Conservation (phyloP, 2,329 filamentous ascomycete genomes). For the Leptographium flavum region DNA sequence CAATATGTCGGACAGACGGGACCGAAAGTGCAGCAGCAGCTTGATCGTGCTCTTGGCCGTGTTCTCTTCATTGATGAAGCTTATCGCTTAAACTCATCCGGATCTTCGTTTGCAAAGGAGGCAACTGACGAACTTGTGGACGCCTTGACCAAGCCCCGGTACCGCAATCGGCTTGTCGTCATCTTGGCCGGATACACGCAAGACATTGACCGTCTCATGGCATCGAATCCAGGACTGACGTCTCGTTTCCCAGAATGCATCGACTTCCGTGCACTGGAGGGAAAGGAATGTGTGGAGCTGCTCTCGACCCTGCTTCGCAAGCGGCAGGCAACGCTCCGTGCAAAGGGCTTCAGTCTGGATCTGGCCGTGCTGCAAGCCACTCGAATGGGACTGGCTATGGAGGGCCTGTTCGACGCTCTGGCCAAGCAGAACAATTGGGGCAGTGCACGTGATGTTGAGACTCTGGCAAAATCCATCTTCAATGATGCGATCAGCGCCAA, state of each 20-base stretch:
- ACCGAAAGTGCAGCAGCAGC: conserved; percentile 44
- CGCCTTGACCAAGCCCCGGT: conserved; percentile 38
- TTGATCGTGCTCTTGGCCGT: conserved; percentile 49
- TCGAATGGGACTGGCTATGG: no score
- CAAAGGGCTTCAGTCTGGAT: conserved; percentile 10
- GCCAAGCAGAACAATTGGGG: conserved; percentile 37
- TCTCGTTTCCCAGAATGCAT: conserved; percentile 51
- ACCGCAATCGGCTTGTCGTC: conserved; percentile 44
- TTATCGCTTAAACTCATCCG: conserved; percentile 37
- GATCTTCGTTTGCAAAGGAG: conserved; percentile 40
- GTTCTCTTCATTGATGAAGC: conserved; percentile 63
- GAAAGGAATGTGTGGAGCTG: conserved; percentile 28
- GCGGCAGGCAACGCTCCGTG: conserved; percentile 9
- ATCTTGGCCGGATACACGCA: conserved; percentile 56
- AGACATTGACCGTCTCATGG: conserved; percentile 50
- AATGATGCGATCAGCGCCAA: neutral
- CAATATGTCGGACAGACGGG: conserved; percentile 57
- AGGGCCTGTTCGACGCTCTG: conserved; percentile 17
- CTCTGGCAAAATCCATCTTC: conserved; percentile 32
- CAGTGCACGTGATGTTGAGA: conserved; percentile 47
- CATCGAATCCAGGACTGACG: conserved; percentile 45
- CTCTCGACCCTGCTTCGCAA: conserved; percentile 21
- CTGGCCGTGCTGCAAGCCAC: conserved; percentile 12
- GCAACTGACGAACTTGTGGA: conserved; percentile 40
- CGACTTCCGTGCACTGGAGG: conserved; percentile 33